phyloP scores from a whole-genome alignment of 305 asterid species.

The Euphrasia arctica region DNA sequence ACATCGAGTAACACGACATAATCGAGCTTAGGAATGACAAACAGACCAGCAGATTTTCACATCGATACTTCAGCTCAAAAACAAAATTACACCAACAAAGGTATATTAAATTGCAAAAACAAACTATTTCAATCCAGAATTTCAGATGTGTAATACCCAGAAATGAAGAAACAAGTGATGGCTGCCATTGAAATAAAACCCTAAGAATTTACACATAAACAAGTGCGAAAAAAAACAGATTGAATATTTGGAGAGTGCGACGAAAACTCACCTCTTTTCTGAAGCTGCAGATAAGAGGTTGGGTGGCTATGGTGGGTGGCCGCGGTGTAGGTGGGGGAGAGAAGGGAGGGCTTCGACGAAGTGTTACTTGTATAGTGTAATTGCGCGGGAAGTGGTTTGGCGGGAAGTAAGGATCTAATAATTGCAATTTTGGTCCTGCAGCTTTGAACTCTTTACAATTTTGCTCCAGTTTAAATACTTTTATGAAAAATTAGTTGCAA shows the following conservation, averaged over 20 bases:
- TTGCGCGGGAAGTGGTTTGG: not conserved
- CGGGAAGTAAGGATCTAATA: not conserved
- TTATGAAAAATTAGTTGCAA: too few species aligned
- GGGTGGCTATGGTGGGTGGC: not conserved
- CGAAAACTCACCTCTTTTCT: slow-evolving; percentile 4
- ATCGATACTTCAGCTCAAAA: not conserved
- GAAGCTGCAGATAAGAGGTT: not conserved
- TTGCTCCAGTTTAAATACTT: too few species aligned
- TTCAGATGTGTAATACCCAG: not conserved
- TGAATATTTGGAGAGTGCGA: slow-evolving; percentile 6
- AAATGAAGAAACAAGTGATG: not conserved
- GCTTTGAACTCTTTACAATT: too few species aligned
- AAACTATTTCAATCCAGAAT: slow-evolving; percentile 9
- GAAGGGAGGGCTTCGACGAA: not conserved
- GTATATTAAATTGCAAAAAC: not conserved
- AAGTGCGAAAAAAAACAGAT: slow-evolving; percentile 14
- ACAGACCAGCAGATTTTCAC: not conserved
- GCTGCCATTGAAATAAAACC: slow-evolving; percentile 20
- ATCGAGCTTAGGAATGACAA: not conserved
- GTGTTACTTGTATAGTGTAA: not conserved
- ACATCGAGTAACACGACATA: slow-evolving; percentile 15
- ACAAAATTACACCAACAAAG: not conserved
- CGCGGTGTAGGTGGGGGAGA: not conserved
- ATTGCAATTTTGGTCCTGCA: too few species aligned
- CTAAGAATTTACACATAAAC: slow-evolving; percentile 15